Percentiles rank a stretch among this genome's conserved stretches.
Evolutionary conservation across 106 monocot species (phyloP).

Genomic region (Dioscorea zingiberensis): DNA sequence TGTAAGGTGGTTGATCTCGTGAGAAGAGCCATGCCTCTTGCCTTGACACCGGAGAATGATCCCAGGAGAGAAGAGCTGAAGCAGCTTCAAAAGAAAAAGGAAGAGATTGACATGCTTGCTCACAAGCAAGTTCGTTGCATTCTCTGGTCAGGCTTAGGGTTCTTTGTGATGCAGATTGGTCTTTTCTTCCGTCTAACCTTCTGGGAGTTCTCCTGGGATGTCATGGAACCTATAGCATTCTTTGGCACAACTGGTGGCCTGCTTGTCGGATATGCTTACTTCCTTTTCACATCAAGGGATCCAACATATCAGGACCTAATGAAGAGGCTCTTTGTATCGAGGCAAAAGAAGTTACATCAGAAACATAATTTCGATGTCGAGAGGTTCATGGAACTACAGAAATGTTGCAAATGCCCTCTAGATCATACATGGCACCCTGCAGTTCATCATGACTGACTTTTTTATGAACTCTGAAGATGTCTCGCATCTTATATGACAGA

Average conservation of each 20-base stretch:
- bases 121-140: conserved; percentile 75
- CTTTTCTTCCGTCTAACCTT: conserved; percentile 93
- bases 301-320: conserved; percentile 88
- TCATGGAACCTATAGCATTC: conserved; percentile 93
- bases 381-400: conserved; percentile 67
- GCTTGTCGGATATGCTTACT: conserved; percentile 72
- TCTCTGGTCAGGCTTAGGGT: conserved; percentile 79
- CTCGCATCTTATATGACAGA: background rate
- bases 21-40: conserved; percentile 69
- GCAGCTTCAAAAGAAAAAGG: conserved; percentile 57
- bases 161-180: conserved; percentile 56
- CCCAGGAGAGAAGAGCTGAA: conserved; percentile 80
- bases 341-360: conserved; percentile 61
- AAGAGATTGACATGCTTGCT: conserved; percentile 77
- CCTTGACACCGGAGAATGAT: conserved; percentile 62
- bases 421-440: conserved; percentile 4
- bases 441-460: no score
- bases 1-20: conserved; percentile 81
- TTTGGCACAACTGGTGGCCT: conserved; percentile 80
- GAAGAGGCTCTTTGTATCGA: conserved; percentile 71
- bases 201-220: conserved; percentile 99
- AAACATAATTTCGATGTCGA: conserved; percentile 56
- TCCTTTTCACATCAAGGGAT: conserved; percentile 82
- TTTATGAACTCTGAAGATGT: background rate
- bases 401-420: conserved; percentile 54